Percentiles rank a stretch among this genome's conserved stretches.
Evolutionary conservation across 2,329 filamentous ascomycete species (phyloP).

Genomic region (Cladosporium phlei): DNA sequence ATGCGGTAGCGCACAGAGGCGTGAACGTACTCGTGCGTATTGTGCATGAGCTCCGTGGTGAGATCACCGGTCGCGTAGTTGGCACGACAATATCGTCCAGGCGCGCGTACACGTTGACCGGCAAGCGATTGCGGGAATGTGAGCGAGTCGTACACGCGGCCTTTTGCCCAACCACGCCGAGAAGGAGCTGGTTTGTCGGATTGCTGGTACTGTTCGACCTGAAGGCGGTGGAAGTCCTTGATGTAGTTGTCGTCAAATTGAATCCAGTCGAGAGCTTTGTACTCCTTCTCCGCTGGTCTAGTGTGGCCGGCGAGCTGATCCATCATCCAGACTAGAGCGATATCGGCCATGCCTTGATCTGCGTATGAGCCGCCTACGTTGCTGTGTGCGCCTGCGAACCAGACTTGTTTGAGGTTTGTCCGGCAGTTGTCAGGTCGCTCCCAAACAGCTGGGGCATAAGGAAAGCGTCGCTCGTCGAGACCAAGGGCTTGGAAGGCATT

Average conservation of each 20-base stretch:
- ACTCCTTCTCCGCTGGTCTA: constrained; percentile 20
- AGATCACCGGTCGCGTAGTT: constrained; percentile 26
- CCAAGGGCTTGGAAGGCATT: constrained; percentile 55
- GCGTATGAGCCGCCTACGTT: constrained; percentile 47
- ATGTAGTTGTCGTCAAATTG: constrained; percentile 33
- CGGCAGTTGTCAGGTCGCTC: constrained; percentile 23
- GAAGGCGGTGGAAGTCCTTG: constrained; percentile 25
- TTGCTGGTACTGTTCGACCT: constrained; percentile 21
- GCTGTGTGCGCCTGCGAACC: constrained; percentile 53
- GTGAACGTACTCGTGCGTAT: constrained; percentile 34
- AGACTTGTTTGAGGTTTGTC: constrained; percentile 47
- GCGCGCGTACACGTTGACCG: constrained; percentile 25
- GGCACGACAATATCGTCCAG: constrained; percentile 29
- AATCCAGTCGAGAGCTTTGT: constrained; percentile 30
- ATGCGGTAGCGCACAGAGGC: constrained; percentile 32
- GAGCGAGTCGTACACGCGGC: constrained; percentile 32
- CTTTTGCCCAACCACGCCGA: constrained; percentile 29
- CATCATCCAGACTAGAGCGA: constrained; percentile 42
- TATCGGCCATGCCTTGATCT: constrained; percentile 32
- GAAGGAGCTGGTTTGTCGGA: constrained; percentile 12
- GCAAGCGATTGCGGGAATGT: constrained; percentile 31
- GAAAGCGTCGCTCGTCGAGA: constrained; percentile 48
- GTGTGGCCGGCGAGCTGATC: constrained; percentile 32
- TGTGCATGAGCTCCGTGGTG: constrained; percentile 20
- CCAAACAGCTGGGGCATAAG: constrained; percentile 52